These are phyloP conservation scores for Eucalyptus brandiana DNA, from an alignment of 345 rosid genomes.

Conservation along the genomic window DNA sequence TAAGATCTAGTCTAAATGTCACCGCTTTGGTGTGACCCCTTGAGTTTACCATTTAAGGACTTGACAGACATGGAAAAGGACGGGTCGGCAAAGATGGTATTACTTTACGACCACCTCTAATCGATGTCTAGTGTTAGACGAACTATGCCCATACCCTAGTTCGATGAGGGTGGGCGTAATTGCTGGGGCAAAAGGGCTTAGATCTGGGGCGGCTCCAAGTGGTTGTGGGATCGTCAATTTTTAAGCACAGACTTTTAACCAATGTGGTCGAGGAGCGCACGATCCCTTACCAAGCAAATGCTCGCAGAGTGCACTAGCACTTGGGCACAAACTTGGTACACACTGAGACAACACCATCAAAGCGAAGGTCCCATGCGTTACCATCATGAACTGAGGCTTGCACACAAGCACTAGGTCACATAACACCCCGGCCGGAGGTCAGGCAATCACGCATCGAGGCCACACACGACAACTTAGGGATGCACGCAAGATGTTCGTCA, in stretches of 20 bases:
- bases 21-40: neutral
- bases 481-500: neutral
- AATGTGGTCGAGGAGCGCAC: neutral
- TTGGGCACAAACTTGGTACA: neutral
- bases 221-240: neutral
- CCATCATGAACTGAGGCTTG: neutral
- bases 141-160: neutral
- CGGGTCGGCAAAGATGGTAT: neutral
- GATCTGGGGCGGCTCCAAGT: neutral
- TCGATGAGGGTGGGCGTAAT: neutral
- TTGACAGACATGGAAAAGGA: neutral
- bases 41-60: neutral
- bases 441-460: neutral
- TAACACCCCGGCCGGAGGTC: fast-evolving
- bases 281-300: neutral
- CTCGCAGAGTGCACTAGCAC: neutral
- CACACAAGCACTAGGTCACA: neutral
- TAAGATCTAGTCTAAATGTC: neutral
- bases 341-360: neutral
- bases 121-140: neutral
- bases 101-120: neutral
- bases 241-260: neutral
- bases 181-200: neutral
- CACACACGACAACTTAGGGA: neutral
- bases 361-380: neutral